Evolutionary conservation across 805 yeast genomes (phyloP).

Genomic region (Cyberlindnera americana): DNA sequence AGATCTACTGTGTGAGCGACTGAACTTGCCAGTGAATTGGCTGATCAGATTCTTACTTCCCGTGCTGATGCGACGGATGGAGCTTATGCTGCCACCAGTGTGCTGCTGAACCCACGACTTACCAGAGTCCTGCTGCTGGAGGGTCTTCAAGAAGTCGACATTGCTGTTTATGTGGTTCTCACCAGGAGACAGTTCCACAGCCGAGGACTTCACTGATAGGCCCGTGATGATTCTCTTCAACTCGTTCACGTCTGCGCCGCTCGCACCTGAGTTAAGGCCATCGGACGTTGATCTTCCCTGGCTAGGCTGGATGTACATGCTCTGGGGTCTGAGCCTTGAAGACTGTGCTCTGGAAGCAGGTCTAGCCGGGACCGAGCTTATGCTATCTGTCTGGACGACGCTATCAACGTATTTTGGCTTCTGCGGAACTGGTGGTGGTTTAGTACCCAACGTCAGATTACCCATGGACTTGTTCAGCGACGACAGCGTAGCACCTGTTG

Average conservation of each 20-base stretch:
- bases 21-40: slow-evolving; percentile 27
- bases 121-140: slow-evolving; percentile 36
- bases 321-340: slow-evolving; percentile 29
- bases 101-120: slow-evolving; percentile 30
- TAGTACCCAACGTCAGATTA: slow-evolving; percentile 15
- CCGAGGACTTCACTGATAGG: slow-evolving; percentile 15
- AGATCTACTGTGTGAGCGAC: slow-evolving; percentile 25
- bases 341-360: slow-evolving; percentile 5
- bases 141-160: slow-evolving; percentile 35
- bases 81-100: slow-evolving; percentile 32
- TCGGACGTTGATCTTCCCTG: slow-evolving; percentile 12
- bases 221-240: slow-evolving; percentile 30
- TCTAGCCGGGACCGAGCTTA: slow-evolving; percentile 1
- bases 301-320: slow-evolving; percentile 31
- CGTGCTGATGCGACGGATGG: slow-evolving; percentile 28
- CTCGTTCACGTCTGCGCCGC: slow-evolving; percentile 11
- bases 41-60: slow-evolving; percentile 27
- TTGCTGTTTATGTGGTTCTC: slow-evolving; percentile 32
- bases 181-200: slow-evolving; percentile 25
- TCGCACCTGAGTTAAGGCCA: slow-evolving; percentile 2
- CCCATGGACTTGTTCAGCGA: slow-evolving; percentile 25
- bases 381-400: slow-evolving; percentile 25
- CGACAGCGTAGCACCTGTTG: slow-evolving; percentile 6
- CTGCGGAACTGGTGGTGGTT: slow-evolving; percentile 12
- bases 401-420: slow-evolving; percentile 28